phyloP scores from a whole-genome alignment of 495 filamentous ascomycete species.

The Endocarpon pusillum region DNA sequence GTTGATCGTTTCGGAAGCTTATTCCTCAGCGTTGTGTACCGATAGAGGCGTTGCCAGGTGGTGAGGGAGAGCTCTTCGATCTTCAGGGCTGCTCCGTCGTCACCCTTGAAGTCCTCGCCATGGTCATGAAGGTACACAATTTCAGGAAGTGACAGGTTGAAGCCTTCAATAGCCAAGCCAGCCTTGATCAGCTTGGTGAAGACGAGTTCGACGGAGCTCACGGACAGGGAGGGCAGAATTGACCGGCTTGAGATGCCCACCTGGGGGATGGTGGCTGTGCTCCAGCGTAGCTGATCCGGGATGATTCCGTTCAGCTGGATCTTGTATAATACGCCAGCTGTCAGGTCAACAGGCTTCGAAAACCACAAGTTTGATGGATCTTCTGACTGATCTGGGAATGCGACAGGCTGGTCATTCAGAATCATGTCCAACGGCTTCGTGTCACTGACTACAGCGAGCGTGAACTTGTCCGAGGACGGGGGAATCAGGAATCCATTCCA shows the following conservation, averaged over 20 bases:
- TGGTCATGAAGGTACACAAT: constrained; percentile 6
- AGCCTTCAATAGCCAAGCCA: constrained; percentile 8
- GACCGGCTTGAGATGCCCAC: not conserved
- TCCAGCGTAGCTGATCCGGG: constrained; percentile 4
- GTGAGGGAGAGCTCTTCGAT: constrained; percentile 1
- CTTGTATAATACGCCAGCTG: too few species aligned
- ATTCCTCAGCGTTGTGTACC: constrained; percentile 5
- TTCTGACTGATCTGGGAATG: too few species aligned
- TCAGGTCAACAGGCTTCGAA: too few species aligned
- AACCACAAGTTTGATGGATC: too few species aligned
- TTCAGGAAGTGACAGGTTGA: constrained; percentile 6
- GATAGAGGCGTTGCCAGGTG: constrained; percentile 6
- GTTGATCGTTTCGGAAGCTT: constrained; percentile 2
- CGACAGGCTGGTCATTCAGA: too few species aligned
- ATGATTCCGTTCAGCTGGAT: too few species aligned
- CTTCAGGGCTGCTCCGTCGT: not conserved
- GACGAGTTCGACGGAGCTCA: constrained; percentile 1
- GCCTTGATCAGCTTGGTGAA: constrained; percentile 2
- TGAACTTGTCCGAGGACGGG: too few species aligned
- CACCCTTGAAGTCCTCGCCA: not conserved
- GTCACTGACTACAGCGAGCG: too few species aligned
- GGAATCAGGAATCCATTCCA: too few species aligned
- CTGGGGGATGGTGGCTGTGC: not conserved
- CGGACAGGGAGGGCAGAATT: constrained; percentile 1
- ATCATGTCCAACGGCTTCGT: too few species aligned